Conservation (phyloP, 2,329 filamentous ascomycete species). For the Ophiostoma sp. region DNA sequence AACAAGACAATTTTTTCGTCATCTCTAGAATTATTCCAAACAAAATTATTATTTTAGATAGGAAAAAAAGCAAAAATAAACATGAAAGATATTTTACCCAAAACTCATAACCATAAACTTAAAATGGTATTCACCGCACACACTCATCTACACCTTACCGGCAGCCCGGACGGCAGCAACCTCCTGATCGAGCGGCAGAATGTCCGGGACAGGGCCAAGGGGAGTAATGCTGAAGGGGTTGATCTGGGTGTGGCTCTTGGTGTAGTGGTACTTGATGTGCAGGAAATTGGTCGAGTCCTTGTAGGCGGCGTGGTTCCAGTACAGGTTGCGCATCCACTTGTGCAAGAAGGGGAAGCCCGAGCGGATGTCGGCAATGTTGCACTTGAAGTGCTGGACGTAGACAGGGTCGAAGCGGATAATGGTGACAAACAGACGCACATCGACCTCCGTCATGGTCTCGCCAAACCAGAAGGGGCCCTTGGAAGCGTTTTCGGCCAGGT, state of each 20-base stretch:
- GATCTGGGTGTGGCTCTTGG: slow-evolving; percentile 63
- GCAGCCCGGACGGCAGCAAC: slow-evolving; percentile 56
- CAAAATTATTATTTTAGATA: not conserved
- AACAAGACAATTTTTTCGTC: no score
- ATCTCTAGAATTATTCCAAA: not conserved
- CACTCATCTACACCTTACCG: slow-evolving; percentile 11
- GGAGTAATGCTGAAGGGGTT: slow-evolving; percentile 76
- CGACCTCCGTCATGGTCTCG: slow-evolving; percentile 72
- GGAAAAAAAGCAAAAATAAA: not conserved
- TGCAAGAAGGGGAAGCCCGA: slow-evolving; percentile 80
- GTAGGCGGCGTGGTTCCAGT: slow-evolving; percentile 82
- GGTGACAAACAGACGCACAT: slow-evolving; percentile 74
- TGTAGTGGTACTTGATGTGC: slow-evolving; percentile 85
- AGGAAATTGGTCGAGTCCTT: slow-evolving; percentile 82
- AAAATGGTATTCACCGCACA: not conserved
- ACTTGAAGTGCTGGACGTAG: slow-evolving; percentile 87
- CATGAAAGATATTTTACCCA: not conserved
- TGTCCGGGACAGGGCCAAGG: slow-evolving; percentile 78
- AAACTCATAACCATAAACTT: not conserved
- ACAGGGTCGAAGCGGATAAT: slow-evolving; percentile 73
- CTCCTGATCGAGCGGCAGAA: slow-evolving; percentile 76
- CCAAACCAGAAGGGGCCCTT: slow-evolving; percentile 74
- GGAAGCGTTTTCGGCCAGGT: slow-evolving; percentile 49
- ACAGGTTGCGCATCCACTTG: slow-evolving; percentile 77
- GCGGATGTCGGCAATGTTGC: slow-evolving; percentile 81